These are phyloP conservation scores for Rosa multiflora DNA, from an alignment of 306 rosid genomes.

Conservation along the genomic window DNA sequence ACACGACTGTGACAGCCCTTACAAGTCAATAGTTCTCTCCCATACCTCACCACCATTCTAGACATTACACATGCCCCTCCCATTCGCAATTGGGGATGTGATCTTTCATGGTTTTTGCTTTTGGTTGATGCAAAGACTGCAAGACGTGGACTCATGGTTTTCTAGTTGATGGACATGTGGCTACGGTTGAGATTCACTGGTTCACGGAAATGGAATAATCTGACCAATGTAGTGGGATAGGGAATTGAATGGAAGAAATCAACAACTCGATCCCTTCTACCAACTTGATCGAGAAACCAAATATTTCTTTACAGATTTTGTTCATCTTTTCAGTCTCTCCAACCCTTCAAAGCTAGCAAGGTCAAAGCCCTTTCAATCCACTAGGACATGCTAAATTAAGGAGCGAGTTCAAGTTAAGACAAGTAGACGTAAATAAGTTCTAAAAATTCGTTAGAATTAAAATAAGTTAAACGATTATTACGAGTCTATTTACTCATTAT, in stretches of 20 bases:
- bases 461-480: too few species aligned
- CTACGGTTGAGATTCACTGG: constrained; percentile 19
- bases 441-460: neutral
- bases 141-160: neutral
- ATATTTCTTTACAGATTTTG: neutral
- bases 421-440: neutral
- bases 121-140: neutral
- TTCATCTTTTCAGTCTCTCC: neutral
- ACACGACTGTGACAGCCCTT: neutral
- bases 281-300: constrained; percentile 12
- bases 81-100: neutral
- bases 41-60: neutral
- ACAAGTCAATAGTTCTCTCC: constrained; percentile 13
- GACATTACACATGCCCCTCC: neutral
- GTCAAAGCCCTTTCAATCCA: neutral
- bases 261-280: neutral
- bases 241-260: constrained; percentile 6
- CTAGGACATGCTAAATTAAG: neutral
- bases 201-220: constrained; percentile 19
- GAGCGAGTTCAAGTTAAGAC: too few species aligned
- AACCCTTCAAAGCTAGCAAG: neutral
- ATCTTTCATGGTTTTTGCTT: constrained; percentile 2
- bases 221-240: neutral
- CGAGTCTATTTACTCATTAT: too few species aligned
- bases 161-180: constrained; percentile 18